phyloP scores from a whole-genome alignment of 192 early-diverging fungal species.

The Entrophospora sp. region DNA sequence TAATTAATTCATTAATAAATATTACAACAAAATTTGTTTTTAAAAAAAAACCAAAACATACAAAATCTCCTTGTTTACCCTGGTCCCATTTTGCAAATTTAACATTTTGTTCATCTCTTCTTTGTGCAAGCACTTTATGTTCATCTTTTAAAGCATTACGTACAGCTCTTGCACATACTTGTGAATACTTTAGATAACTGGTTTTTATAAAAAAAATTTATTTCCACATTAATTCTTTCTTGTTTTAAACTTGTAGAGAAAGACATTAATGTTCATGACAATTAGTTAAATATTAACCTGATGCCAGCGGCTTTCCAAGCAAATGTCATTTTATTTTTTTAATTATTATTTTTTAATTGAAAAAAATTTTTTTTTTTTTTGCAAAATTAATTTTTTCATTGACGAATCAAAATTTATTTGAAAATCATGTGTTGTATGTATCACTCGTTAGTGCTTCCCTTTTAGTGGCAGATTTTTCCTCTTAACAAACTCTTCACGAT shows the following conservation, averaged over 20 bases:
- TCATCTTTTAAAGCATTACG: conserved; percentile 81
- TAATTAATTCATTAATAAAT: too few relatives aligned
- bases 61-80: conserved; percentile 72
- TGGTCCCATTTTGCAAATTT: conserved; percentile 71
- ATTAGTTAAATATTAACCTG: too few relatives aligned
- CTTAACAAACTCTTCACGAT: too few relatives aligned
- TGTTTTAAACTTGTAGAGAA: background rate
- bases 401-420: too few relatives aligned
- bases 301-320: conserved; percentile 47
- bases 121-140: conserved; percentile 50
- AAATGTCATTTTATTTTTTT: conserved; percentile 29
- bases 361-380: background rate
- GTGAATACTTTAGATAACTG: conserved; percentile 82
- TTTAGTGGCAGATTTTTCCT: too few relatives aligned
- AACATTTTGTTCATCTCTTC: conserved; percentile 67
- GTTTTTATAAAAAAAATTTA: background rate
- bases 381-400: background rate
- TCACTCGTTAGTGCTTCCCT: too few relatives aligned
- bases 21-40: too few relatives aligned
- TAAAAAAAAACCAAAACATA: conserved; percentile 35
- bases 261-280: too few relatives aligned
- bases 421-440: too few relatives aligned
- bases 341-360: too few relatives aligned
- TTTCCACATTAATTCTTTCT: background rate
- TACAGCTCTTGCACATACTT: conserved; percentile 70